Percentiles rank a stretch among this genome's conserved stretches.
Evolutionary conservation across 805 yeast species (phyloP).

Genomic region (Tetrapisispora arboricola): DNA sequence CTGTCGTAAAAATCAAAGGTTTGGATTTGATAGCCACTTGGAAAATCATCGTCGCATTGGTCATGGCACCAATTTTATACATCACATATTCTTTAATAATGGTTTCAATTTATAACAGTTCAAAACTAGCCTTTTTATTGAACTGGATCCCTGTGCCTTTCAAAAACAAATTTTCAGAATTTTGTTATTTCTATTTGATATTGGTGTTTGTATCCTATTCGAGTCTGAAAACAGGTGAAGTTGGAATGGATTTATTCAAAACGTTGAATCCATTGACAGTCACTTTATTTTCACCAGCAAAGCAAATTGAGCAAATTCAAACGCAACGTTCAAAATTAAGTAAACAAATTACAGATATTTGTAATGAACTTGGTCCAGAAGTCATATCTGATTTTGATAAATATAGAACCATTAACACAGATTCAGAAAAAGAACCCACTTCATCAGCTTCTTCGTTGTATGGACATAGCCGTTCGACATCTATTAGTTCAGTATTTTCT

Average conservation of each 20-base stretch:
- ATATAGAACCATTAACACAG: constrained; percentile 7
- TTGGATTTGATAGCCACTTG: constrained; percentile 91
- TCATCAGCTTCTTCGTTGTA: constrained; percentile 9
- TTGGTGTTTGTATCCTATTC: constrained; percentile 73
- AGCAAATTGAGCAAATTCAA: constrained; percentile 43
- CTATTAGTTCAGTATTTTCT: constrained; percentile 30
- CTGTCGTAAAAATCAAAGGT: constrained; percentile 83
- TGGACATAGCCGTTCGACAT: constrained; percentile 22
- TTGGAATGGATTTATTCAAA: constrained; percentile 77
- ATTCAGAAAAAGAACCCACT: constrained; percentile 2
- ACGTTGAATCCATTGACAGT: constrained; percentile 62
- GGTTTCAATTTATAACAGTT: constrained; percentile 27
- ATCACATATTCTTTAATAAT: constrained; percentile 51
- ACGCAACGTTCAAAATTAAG: constrained; percentile 50
- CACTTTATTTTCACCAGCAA: constrained; percentile 32
- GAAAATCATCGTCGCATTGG: constrained; percentile 80
- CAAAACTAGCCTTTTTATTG: constrained; percentile 14
- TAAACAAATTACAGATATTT: constrained; percentile 62
- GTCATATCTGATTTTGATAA: constrained; percentile 77
- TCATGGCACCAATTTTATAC: constrained; percentile 77
- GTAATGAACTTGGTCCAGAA: constrained; percentile 76
- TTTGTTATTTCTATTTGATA: constrained; percentile 42
- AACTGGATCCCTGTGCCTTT: constrained; percentile 28
- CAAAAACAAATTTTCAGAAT: constrained; percentile 18
- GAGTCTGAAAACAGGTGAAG: constrained; percentile 81